Evolutionary conservation across 805 yeast genomes (phyloP), one percentile per base, ranked within the genome.

Genomic region (Myxozyma vanderwaltii): DNA sequence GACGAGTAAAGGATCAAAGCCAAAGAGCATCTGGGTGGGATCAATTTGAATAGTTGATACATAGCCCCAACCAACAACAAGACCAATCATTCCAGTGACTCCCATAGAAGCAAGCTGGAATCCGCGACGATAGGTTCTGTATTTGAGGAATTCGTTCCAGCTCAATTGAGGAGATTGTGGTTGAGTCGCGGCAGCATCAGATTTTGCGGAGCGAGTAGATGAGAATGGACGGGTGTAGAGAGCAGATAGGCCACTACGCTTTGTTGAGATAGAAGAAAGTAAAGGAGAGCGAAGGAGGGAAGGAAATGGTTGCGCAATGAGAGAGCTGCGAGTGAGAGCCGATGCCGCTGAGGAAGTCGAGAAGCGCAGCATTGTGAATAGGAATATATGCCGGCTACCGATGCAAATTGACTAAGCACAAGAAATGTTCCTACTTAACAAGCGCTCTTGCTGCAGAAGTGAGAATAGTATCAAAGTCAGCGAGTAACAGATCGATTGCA

Each of bases 1-100:
- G 40, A 89, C 89, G 72, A 88, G 82, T 67, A 89, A 78, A n/a
- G 96, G 90, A 70, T 94, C 98, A 61, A 92, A 79, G 1, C 98
- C 99, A 74, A 88, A 81, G 51, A 92, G 81, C 61, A 84, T 81
- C 71, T 89, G 89, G 45, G 96, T 90, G 38, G 92, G 88, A 72
- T 92, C 97, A 61, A 94, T 83, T 70, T 89, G 94, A 66, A 88
- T 77, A 67, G 88, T 86, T 29, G 96, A 85, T 52, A 91, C 77
- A 71, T 84, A 86, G 0, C 82, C 82, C 83, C 91, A 88, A 1
- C 97, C 86, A 4, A 80, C 69, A 13, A 79, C 76, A 23, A 89
- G 82, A 1, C 95, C 90, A 6, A 80, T 67, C 8, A 88, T 54
- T 0, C 91, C 87, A 2, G 96, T 84, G 54, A 85, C 70, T 2